Conservation (phyloP, 2,329 filamentous ascomycete species). For the Helotiales sp. region DNA sequence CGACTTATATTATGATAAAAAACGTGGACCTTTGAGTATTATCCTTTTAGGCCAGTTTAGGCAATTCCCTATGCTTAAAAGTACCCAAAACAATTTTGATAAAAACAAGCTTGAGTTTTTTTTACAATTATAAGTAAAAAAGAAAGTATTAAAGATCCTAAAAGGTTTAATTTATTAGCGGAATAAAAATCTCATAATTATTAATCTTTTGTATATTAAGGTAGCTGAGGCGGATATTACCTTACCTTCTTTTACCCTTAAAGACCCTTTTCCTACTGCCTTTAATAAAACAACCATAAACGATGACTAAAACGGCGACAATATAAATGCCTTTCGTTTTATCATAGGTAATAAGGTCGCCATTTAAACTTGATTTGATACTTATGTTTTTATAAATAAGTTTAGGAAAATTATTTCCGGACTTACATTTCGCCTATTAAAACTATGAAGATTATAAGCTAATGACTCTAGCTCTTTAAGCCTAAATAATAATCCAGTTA, state of each 20-base stretch:
- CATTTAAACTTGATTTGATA: not conserved
- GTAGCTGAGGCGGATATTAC: not conserved
- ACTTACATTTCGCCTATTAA: not conserved
- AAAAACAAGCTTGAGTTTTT: conserved; percentile 25
- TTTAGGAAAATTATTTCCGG: not conserved
- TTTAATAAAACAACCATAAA: not conserved
- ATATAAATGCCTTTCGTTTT: not conserved
- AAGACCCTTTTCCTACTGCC: not conserved
- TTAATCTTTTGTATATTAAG: not conserved
- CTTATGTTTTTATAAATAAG: not conserved
- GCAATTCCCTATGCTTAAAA: conserved; percentile 21
- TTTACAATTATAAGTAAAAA: conserved; percentile 22
- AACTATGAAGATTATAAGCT: not conserved
- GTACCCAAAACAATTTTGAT: conserved; percentile 22
- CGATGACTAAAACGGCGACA: not conserved
- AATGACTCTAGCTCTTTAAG: not conserved
- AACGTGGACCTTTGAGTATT: conserved; percentile 21
- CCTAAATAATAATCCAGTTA: conserved; percentile 3
- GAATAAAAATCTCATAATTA: not conserved
- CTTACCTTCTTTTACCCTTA: not conserved
- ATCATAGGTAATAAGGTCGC: not conserved
- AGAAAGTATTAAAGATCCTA: conserved; percentile 18
- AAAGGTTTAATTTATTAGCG: conserved; percentile 21
- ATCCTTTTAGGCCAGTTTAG: conserved; percentile 26
- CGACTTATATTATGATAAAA: conserved; percentile 24